Evolutionary conservation across 129 eudicot species (phyloP).

Genomic region (Deinandra increscens): DNA sequence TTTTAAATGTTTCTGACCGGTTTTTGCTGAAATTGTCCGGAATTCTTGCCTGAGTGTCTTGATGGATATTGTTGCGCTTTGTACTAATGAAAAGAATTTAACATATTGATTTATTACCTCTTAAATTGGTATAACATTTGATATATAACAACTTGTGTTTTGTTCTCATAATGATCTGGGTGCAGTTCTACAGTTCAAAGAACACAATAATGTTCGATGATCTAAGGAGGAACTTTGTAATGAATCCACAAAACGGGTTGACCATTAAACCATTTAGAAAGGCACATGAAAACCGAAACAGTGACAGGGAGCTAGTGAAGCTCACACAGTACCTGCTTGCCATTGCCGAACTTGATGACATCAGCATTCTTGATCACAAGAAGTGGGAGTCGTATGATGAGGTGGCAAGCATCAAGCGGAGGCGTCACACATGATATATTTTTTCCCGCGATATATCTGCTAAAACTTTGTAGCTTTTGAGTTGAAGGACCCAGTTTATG

Average conservation of each 20-base stretch:
- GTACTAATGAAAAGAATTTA: no score
- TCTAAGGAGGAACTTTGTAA: slow-evolving; percentile 83
- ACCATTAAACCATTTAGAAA: slow-evolving; percentile 84
- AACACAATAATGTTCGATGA: slow-evolving; percentile 99
- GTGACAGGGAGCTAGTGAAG: slow-evolving; percentile 82
- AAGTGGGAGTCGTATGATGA: slow-evolving; percentile 75
- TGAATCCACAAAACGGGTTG: slow-evolving; percentile 97
- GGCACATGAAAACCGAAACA: slow-evolving; percentile 82
- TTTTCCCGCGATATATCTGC: slow-evolving; percentile 5
- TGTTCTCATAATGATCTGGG: slow-evolving; percentile 13
- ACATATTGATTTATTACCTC: no score
- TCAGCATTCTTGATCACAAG: slow-evolving; percentile 77
- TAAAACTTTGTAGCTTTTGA: slow-evolving; percentile 26
- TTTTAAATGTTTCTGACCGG: no score
- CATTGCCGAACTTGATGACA: slow-evolving; percentile 86
- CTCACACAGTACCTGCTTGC: slow-evolving; percentile 90
- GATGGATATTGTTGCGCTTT: no score
- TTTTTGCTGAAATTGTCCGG: no score
- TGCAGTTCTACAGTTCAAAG: slow-evolving; percentile 82
- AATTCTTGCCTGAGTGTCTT: no score
- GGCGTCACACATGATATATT: slow-evolving; percentile 50
- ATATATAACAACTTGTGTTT: slow-evolving; percentile 11
- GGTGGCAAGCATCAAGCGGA: slow-evolving; percentile 49
- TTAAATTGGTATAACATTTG: no score
- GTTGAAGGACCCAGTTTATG: slow-evolving; percentile 8